Evolutionary conservation across 208 protist genomes (phyloP).

Genomic region (Crithidia acanthocephali): DNA sequence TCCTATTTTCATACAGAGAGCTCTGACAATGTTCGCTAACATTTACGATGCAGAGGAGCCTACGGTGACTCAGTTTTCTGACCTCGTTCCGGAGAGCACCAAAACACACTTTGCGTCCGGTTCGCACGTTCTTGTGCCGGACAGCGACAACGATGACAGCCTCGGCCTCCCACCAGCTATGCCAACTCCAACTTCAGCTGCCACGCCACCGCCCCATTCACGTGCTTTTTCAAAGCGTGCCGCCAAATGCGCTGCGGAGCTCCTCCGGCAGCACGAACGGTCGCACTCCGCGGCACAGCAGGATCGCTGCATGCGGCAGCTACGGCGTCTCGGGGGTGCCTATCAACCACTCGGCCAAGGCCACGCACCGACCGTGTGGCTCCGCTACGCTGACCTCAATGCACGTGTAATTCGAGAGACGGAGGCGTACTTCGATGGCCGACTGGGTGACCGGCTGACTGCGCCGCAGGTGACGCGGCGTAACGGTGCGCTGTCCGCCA

Average conservation of each 20-base stretch:
- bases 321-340: constrained; percentile 51
- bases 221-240: constrained; percentile 35
- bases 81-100: neutral
- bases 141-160: constrained; percentile 39
- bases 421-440: constrained; percentile 30
- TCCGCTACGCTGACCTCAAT: constrained; percentile 31
- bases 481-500: constrained; percentile 8
- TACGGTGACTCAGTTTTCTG: neutral
- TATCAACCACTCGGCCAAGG: constrained; percentile 49
- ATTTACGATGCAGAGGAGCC: constrained; percentile 4
- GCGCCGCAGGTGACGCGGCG: constrained; percentile 6
- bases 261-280: constrained; percentile 20
- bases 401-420: constrained; percentile 37
- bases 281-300: neutral
- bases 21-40: constrained; percentile 3
- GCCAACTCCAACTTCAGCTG: neutral
- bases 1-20: no score
- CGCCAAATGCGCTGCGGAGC: constrained; percentile 20
- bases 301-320: constrained; percentile 24
- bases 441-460: neutral
- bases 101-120: neutral
- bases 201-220: neutral
- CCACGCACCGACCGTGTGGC: constrained; percentile 43
- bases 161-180: constrained; percentile 1
- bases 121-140: constrained; percentile 20